Evolutionary conservation across 2,329 filamentous ascomycete genomes (phyloP).

Genomic region (Fusarium musae): DNA sequence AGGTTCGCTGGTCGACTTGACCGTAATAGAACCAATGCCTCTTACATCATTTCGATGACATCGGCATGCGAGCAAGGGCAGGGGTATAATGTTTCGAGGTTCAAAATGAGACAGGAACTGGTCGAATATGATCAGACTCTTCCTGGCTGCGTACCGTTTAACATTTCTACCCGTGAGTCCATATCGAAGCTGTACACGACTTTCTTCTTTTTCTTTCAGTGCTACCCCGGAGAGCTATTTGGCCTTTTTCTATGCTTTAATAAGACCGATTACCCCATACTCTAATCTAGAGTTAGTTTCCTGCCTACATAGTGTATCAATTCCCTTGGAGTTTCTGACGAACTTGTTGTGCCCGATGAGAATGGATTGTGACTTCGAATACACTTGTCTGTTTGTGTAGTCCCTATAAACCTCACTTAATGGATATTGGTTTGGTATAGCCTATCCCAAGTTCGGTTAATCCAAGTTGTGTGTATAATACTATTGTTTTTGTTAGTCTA

Average conservation of each 20-base stretch:
- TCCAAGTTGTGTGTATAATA: not conserved
- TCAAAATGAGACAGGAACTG: not conserved
- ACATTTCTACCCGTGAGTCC: constrained; percentile 6
- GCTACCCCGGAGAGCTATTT: constrained; percentile 50
- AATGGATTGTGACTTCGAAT: not conserved
- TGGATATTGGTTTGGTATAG: not conserved
- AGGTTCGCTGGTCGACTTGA: constrained; percentile 29
- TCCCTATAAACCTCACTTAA: not conserved
- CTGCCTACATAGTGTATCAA: constrained; percentile 42
- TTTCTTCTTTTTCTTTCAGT: constrained; percentile 53
- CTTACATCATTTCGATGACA: constrained; percentile 36
- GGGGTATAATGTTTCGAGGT: constrained; percentile 18
- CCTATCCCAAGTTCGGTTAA: not conserved
- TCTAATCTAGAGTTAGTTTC: constrained; percentile 48
- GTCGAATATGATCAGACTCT: constrained; percentile 9
- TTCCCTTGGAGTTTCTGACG: constrained; percentile 39
- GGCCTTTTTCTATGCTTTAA: constrained; percentile 54
- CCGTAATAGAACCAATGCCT: constrained; percentile 27
- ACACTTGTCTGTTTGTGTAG: not conserved
- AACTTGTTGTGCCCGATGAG: not conserved
- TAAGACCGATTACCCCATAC: constrained; percentile 50
- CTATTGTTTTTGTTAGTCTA: not conserved
- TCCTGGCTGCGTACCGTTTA: constrained; percentile 14
- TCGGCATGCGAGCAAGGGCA: constrained; percentile 39
- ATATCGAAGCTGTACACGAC: constrained; percentile 41